Percentiles rank a stretch among this genome's conserved stretches.
Conservation (phyloP, 106 monocot genomes). For the Vanilla planifolia region DNA sequence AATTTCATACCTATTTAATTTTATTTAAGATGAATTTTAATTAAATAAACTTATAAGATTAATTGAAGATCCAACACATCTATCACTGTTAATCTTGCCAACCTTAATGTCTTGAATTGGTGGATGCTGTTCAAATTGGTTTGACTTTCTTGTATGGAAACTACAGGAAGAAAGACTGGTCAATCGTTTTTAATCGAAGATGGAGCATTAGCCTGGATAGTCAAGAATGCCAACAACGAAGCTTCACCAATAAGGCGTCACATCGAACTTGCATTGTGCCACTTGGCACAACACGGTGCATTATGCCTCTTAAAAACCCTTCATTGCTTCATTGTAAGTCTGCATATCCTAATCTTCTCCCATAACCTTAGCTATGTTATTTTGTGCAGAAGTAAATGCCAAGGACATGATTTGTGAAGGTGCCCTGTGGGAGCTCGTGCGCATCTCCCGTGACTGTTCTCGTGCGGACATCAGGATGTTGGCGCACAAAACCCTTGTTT, state of each 20-base stretch:
- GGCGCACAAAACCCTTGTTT: conserved; percentile 72
- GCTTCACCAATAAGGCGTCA: conserved; percentile 89
- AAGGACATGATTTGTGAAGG: conserved; percentile 85
- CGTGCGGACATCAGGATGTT: conserved; percentile 83
- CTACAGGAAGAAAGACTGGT: conserved; percentile 53
- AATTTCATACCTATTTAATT: too few species aligned
- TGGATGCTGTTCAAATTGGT: too few species aligned
- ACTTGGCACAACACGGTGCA: conserved; percentile 92
- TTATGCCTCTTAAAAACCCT: not conserved
- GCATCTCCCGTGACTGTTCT: conserved; percentile 90
- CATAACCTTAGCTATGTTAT: not conserved
- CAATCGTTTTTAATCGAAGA: conserved; percentile 88
- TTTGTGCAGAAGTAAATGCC: conserved; percentile 76
- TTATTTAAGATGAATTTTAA: too few species aligned
- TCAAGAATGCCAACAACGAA: conserved; percentile 97
- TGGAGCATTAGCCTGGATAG: conserved; percentile 92
- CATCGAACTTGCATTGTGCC: conserved; percentile 94
- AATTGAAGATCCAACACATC: too few species aligned
- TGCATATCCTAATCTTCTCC: not conserved
- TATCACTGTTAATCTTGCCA: too few species aligned
- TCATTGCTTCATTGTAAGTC: not conserved
- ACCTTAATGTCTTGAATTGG: too few species aligned
- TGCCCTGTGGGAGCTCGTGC: conserved; percentile 95
- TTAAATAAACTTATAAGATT: too few species aligned
- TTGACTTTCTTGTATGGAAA: not conserved